Evolutionary conservation across 2,329 filamentous ascomycete genomes (phyloP).

Genomic region (Apiospora sp.): DNA sequence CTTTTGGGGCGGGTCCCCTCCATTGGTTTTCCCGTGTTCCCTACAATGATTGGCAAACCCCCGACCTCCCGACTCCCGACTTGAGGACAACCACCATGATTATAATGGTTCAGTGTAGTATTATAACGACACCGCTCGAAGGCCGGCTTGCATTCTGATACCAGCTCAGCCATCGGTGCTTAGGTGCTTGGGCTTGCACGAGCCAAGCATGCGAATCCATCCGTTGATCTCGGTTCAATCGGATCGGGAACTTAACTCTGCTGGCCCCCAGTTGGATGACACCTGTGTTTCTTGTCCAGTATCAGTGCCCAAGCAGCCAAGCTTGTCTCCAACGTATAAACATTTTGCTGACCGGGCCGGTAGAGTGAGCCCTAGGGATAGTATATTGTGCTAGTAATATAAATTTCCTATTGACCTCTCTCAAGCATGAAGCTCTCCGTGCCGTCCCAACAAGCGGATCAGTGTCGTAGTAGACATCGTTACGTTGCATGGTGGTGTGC

Average conservation of each 20-base stretch:
- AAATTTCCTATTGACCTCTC: too few relatives aligned
- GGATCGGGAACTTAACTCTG: background rate
- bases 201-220: background rate
- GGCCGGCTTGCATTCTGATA: background rate
- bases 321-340: constrained; percentile 1
- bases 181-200: background rate
- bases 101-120: background rate
- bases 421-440: too few relatives aligned
- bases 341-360: background rate
- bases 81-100: background rate
- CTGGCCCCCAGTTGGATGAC: background rate
- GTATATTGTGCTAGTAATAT: background rate
- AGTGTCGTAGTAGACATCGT: too few relatives aligned
- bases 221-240: background rate
- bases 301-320: background rate
- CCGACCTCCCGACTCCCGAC: background rate
- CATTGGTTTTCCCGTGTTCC: background rate
- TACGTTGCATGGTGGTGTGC: too few relatives aligned
- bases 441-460: too few relatives aligned
- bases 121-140: background rate
- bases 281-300: background rate
- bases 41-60: background rate
- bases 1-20: constrained; percentile 1
- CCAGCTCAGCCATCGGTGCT: constrained; percentile 3
- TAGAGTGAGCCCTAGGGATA: background rate